Conservation (phyloP, 441 rosid species). For the Jatropha podagrica region DNA sequence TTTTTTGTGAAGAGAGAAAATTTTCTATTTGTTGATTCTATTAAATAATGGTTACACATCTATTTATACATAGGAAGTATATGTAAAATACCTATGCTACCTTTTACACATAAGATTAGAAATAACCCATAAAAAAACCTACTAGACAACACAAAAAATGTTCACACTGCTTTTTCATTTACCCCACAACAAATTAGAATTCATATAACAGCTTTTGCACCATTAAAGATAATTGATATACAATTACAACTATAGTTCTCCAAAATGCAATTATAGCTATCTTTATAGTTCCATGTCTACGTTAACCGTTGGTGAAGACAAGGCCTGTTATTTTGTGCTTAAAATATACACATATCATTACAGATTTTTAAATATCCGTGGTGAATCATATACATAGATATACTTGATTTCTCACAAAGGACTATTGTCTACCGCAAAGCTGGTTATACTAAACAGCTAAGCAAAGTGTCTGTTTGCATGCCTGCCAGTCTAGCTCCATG, state of each 20-base stretch:
- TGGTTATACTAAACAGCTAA: background rate
- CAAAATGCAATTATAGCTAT: background rate
- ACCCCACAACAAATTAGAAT: too few species aligned
- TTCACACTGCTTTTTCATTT: background rate
- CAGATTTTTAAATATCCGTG: background rate
- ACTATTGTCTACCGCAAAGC: background rate
- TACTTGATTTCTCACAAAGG: background rate
- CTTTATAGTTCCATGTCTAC: background rate
- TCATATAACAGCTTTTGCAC: background rate
- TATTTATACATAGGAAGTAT: too few species aligned
- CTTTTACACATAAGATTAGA: too few species aligned
- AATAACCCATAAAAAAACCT: too few species aligned
- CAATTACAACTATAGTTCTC: too few species aligned
- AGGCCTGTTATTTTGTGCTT: background rate
- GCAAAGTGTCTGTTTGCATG: background rate
- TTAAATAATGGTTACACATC: too few species aligned
- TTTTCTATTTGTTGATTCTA: too few species aligned
- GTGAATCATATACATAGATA: background rate
- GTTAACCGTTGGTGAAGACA: too few species aligned
- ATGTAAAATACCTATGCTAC: too few species aligned
- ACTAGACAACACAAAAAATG: background rate
- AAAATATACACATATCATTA: background rate
- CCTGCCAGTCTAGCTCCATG: background rate
- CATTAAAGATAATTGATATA: background rate
- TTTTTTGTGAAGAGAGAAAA: too few species aligned